A percentile compares a stretch with the other conserved stretches of the same genome.
phyloP scores from a whole-genome alignment of 1,284 basidiomycete species.

The Sporisorium scitamineum region DNA sequence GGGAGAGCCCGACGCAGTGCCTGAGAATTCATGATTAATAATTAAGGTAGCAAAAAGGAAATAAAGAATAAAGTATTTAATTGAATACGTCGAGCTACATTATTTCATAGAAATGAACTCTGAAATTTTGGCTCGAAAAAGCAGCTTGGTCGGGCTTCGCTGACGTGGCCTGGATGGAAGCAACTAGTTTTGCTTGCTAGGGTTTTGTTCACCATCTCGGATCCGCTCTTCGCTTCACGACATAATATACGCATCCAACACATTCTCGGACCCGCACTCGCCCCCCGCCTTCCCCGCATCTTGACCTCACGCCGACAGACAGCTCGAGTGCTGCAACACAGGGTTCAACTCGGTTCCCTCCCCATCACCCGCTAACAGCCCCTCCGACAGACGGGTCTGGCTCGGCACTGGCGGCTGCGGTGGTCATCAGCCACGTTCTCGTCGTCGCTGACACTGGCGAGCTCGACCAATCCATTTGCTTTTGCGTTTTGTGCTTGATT shows the following conservation, averaged over 20 bases:
- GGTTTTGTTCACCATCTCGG: slow-evolving; percentile 36
- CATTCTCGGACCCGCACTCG: slow-evolving; percentile 39
- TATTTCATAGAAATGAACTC: slow-evolving; percentile 1
- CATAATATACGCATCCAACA: slow-evolving; percentile 25
- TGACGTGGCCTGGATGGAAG: slow-evolving; percentile 1
- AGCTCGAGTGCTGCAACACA: slow-evolving; percentile 7
- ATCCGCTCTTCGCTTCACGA: slow-evolving; percentile 35
- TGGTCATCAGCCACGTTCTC: slow-evolving; percentile 3
- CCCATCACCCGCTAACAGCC: slow-evolving; percentile 2
- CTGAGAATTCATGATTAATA: no score
- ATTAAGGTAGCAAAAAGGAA: neutral
- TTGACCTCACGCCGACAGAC: slow-evolving; percentile 4
- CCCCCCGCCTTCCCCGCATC: slow-evolving; percentile 21
- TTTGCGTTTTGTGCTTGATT: neutral
- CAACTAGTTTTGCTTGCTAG: neutral
- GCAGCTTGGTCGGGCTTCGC: neutral
- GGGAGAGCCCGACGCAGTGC: no score
- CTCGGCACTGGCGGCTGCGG: slow-evolving; percentile 16
- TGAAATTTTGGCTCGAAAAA: neutral
- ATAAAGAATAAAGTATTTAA: no score
- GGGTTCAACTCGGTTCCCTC: neutral
- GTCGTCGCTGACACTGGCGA: slow-evolving; percentile 15
- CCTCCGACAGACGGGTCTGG: slow-evolving; percentile 3
- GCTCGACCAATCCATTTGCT: neutral
- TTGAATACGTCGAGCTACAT: no score